phyloP scores from a whole-genome alignment of 352 stramenopile genomes.

The Phytophthora quininea region DNA sequence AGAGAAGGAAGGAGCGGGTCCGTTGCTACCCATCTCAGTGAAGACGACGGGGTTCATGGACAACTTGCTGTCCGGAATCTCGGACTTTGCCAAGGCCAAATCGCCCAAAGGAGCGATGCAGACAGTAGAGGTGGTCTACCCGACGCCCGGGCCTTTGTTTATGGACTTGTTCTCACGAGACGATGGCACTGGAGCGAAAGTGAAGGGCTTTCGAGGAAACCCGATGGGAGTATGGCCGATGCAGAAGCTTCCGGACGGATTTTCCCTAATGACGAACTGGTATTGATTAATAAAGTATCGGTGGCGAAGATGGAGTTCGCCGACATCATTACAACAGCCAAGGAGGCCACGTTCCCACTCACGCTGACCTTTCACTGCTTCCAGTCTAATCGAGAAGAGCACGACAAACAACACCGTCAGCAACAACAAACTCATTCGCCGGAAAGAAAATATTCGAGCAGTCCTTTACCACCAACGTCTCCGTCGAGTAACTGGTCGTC shows the following conservation, averaged over 20 bases:
- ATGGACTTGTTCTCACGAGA: slow-evolving; percentile 80
- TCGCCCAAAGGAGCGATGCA: slow-evolving; percentile 24
- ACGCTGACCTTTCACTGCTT: slow-evolving; percentile 70
- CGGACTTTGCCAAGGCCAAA: slow-evolving; percentile 34
- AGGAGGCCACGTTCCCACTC: slow-evolving; percentile 67
- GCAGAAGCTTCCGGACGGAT: slow-evolving; percentile 65
- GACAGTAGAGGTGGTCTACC: slow-evolving; percentile 58
- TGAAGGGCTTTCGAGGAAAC: slow-evolving; percentile 78
- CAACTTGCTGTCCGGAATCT: slow-evolving; percentile 53
- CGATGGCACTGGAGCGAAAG: slow-evolving; percentile 68
- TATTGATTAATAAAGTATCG: slow-evolving; percentile 64
- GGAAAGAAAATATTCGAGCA: slow-evolving; percentile 28
- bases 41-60: slow-evolving; percentile 41
- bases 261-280: slow-evolving; percentile 69
- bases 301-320: slow-evolving; percentile 66
- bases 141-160: slow-evolving; percentile 53
- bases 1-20: slow-evolving; percentile 6
- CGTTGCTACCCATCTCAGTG: slow-evolving; percentile 32
- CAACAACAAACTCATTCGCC: slow-evolving; percentile 15
- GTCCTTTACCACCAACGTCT: slow-evolving; percentile 37
- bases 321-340: slow-evolving; percentile 71
- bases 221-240: slow-evolving; percentile 55
- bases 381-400: slow-evolving; percentile 22
- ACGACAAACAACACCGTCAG: slow-evolving; percentile 15
- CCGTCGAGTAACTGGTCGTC: slow-evolving; percentile 54